A percentile compares a stretch with the other conserved stretches of the same genome.
These are phyloP conservation scores for Trichoderma koningii DNA, from an alignment of 2,329 filamentous ascomycete genomes.

Conservation along the genomic window DNA sequence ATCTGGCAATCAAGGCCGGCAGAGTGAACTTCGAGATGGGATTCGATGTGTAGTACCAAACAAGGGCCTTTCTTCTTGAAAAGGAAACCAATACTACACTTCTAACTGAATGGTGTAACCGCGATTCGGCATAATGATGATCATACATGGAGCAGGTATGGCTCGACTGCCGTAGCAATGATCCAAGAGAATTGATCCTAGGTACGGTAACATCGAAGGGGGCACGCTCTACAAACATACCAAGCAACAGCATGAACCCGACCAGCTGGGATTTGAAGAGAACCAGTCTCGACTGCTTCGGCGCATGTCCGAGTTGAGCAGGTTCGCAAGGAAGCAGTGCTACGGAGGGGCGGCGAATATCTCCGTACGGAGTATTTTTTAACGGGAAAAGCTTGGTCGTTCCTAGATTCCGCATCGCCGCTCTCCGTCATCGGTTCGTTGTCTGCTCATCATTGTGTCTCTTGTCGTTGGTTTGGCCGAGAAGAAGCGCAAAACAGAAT, in stretches of 20 bases:
- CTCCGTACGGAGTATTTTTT: conserved; percentile 19
- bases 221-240: no score
- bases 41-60: neutral
- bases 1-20: conserved; percentile 15
- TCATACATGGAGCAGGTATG: conserved; percentile 10
- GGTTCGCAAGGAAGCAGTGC: conserved; percentile 8
- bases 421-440: conserved; percentile 17
- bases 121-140: conserved; percentile 12
- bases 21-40: neutral
- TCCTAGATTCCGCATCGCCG: conserved; percentile 23
- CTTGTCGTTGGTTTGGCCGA: conserved; percentile 7
- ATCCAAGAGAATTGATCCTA: no score
- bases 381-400: neutral
- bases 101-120: conserved; percentile 11
- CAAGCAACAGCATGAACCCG: no score
- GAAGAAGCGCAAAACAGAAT: neutral
- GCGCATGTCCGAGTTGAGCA: conserved; percentile 10
- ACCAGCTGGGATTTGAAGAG: no score
- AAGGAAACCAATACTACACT: conserved; percentile 1
- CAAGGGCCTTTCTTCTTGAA: neutral
- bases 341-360: neutral
- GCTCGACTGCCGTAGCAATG: neutral
- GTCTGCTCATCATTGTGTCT: conserved; percentile 14
- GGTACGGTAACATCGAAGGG: no score
- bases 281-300: neutral